phyloP scores from a whole-genome alignment of 2,329 filamentous ascomycete species.

The Didymosphaeria variabile region DNA sequence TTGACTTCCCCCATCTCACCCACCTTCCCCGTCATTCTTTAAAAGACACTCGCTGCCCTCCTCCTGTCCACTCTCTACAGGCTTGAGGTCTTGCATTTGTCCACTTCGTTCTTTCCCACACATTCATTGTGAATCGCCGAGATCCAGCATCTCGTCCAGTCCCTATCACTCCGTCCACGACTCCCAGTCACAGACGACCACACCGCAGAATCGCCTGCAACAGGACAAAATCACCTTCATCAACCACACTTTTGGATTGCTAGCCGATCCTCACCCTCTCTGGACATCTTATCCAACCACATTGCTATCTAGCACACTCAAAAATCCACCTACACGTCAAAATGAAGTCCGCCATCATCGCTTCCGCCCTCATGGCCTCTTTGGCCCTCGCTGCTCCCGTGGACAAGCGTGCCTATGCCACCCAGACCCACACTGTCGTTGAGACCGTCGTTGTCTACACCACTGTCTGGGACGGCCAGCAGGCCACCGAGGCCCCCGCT shows the following conservation, averaged over 20 bases:
- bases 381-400: constrained; percentile 45
- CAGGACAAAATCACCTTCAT: constrained; percentile 14
- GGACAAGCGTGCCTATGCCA: constrained; percentile 46
- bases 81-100: constrained; percentile 49
- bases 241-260: constrained; percentile 37
- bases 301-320: constrained; percentile 31
- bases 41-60: constrained; percentile 32
- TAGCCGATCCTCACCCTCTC: constrained; percentile 42
- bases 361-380: constrained; percentile 46
- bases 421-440: constrained; percentile 42
- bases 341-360: constrained; percentile 50
- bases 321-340: constrained; percentile 26
- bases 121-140: constrained; percentile 34
- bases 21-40: constrained; percentile 29
- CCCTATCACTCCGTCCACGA: constrained; percentile 37
- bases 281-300: constrained; percentile 23
- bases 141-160: constrained; percentile 47
- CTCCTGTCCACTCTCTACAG: constrained; percentile 50
- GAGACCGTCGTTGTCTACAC: constrained; percentile 48
- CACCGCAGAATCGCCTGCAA: constrained; percentile 15
- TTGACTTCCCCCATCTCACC: constrained; percentile 16
- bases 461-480: constrained; percentile 45
- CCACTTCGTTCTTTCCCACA: constrained; percentile 38
- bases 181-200: constrained; percentile 21
- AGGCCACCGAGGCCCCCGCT: constrained; percentile 16